These are phyloP conservation scores for Talaromyces adpressus DNA, from an alignment of 495 filamentous ascomycete genomes.

Conservation along the genomic window DNA sequence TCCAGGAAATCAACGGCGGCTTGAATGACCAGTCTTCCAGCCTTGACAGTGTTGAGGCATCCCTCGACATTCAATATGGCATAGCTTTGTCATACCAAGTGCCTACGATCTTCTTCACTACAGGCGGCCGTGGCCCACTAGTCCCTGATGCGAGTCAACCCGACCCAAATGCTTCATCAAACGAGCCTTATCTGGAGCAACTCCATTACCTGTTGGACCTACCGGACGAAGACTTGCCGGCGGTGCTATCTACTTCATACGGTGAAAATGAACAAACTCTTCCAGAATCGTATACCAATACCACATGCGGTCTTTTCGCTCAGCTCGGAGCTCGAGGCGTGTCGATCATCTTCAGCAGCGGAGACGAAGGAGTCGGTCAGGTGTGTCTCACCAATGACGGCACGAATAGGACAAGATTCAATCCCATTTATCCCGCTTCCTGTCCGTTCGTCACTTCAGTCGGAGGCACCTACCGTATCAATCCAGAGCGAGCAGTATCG, in stretches of 20 bases:
- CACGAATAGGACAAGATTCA: conserved; percentile 50
- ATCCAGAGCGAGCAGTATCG: conserved; percentile 45
- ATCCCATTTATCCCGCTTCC: conserved; percentile 65
- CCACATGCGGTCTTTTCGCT: conserved; percentile 65
- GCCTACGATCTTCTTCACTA: conserved; percentile 56
- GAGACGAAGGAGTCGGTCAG: conserved; percentile 57
- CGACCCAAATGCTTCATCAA: conserved; percentile 39
- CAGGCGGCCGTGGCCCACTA: conserved; percentile 54
- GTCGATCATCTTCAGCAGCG: conserved; percentile 64
- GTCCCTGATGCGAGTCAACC: conserved; percentile 45
- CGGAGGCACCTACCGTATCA: conserved; percentile 55
- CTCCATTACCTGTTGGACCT: conserved; percentile 59
- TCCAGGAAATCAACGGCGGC: conserved; percentile 9
- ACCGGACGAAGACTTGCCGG: conserved; percentile 57
- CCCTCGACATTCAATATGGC: conserved; percentile 69
- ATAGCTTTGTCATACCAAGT: conserved; percentile 48
- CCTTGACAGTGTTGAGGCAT: conserved; percentile 49
- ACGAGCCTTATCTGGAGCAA: conserved; percentile 82
- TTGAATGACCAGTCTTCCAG: conserved; percentile 36
- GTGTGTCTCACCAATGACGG: conserved; percentile 63
- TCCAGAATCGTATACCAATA: conserved; percentile 53
- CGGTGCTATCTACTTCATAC: conserved; percentile 70
- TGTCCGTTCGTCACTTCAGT: conserved; percentile 79
- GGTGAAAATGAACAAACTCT: conserved; percentile 45
- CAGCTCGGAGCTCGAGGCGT: conserved; percentile 68